phyloP scores from a whole-genome alignment of 2,329 filamentous ascomycete species.

The Corinectria fuckeliana region DNA sequence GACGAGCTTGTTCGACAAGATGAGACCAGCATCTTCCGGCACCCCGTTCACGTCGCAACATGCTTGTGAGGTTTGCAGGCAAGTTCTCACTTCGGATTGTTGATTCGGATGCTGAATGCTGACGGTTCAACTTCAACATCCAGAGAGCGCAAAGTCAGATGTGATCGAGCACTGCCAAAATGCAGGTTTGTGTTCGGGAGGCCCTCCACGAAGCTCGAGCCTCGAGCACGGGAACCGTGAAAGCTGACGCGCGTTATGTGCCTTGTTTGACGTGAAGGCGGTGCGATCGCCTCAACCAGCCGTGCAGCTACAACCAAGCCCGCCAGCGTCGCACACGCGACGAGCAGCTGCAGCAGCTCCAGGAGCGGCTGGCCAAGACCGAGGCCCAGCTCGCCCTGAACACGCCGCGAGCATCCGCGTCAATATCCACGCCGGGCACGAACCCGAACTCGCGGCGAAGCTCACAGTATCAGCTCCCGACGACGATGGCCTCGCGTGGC shows the following conservation, averaged over 20 bases:
- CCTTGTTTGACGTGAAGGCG: neutral
- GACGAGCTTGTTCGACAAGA: neutral
- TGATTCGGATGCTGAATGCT: neutral
- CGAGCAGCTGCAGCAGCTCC: neutral
- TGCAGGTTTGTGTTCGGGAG: neutral
- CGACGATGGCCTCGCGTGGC: neutral
- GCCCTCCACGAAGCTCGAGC: neutral
- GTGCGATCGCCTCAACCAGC: neutral
- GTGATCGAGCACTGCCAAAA: neutral
- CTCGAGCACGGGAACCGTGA: neutral
- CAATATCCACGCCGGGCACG: neutral
- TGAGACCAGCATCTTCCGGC: neutral
- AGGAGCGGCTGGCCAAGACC: slow-evolving; percentile 1
- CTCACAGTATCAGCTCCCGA: neutral
- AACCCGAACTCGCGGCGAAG: neutral
- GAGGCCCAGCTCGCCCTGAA: neutral
- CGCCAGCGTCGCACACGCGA: neutral
- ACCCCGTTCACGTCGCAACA: neutral
- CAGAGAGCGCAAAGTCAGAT: slow-evolving; percentile 3
- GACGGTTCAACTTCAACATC: neutral
- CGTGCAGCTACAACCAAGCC: neutral
- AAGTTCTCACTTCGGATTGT: neutral
- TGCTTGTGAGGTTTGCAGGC: neutral
- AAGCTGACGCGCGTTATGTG: neutral
- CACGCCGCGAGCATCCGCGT: neutral